Conservation (phyloP, 108 stramenopile genomes). For the Nitzschia sp. region DNA sequence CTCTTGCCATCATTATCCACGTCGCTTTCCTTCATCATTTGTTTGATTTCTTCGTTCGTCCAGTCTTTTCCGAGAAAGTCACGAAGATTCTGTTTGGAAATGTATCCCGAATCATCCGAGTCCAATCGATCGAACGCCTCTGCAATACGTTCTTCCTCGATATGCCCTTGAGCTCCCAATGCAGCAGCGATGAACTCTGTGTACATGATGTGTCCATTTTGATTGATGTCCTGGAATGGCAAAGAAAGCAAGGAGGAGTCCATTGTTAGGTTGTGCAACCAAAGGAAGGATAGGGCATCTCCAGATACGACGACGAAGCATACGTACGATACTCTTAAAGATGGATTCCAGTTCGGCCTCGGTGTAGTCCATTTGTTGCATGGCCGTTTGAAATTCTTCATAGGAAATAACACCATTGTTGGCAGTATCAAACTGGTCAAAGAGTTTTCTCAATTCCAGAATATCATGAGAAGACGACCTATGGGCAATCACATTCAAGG, state of each 20-base stretch:
- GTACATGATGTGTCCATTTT: slow-evolving; percentile 65
- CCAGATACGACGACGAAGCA: neutral
- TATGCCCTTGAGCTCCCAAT: slow-evolving; percentile 41
- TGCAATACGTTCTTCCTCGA: slow-evolving; percentile 60
- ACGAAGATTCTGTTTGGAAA: slow-evolving; percentile 54
- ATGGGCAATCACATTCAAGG: slow-evolving; percentile 55
- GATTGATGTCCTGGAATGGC: slow-evolving; percentile 61
- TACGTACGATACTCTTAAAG: slow-evolving; percentile 36
- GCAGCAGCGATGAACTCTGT: slow-evolving; percentile 76
- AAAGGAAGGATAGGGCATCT: too few species aligned
- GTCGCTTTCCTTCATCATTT: slow-evolving; percentile 51
- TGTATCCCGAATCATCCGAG: slow-evolving; percentile 70
- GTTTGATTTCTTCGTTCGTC: slow-evolving; percentile 38
- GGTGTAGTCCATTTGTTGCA: slow-evolving; percentile 35
- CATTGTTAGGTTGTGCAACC: neutral
- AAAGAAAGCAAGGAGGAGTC: neutral
- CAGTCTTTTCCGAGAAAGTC: slow-evolving; percentile 47
- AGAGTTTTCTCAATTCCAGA: slow-evolving; percentile 68
- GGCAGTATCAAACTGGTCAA: slow-evolving; percentile 59
- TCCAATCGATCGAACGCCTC: slow-evolving; percentile 86
- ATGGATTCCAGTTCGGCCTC: slow-evolving; percentile 48
- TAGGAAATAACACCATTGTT: slow-evolving; percentile 71
- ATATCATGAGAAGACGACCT: slow-evolving; percentile 64
- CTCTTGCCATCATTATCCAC: slow-evolving; percentile 39
- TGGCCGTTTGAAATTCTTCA: slow-evolving; percentile 41